Base-by-base conservation (phyloP, 2,329 filamentous ascomycete genomes). In the Fusarium multiceps region DNA sequence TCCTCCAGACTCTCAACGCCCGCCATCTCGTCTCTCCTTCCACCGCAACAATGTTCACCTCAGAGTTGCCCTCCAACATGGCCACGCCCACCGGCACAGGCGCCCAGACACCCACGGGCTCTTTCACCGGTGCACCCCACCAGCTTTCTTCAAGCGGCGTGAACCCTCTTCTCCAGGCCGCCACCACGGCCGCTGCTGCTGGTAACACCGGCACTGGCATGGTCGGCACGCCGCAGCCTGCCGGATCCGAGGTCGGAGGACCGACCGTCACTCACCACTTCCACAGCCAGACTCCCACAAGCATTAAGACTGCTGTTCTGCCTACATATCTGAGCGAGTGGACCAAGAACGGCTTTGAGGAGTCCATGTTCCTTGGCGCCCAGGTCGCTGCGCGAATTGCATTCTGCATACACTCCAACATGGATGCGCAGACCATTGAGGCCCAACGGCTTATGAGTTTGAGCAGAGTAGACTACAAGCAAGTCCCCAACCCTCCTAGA, bases 21-120 rank as follows among this genome's bases (percentile, higher is more conserved):
- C 94, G 94, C 70, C 96, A 97, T 79, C 87, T 98, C 56, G 90
- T 99, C 72, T 97, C 94, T 3, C 96, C 96, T 1, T 94, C 92
- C 28, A 95, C 93, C 2, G 94, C 93, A 53, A 98, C 94, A 43
- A 98, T 98, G 76, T 98, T 98, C 85, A 97, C 94, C 37, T 97
- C 94, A 23, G 96, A 99, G 80, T 89, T 98, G 40, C 96, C 96
- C 10, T 98, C 94, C 11, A 95, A 96, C 81, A 88, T 98, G 77
- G 94, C 93, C 30, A 98, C 96, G 0, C 96, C 96, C 2, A 87
- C 92, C 13, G 94, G 93, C 21, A 98, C 95, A 1, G 95, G 95
- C 34, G 89, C 94, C 18, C 96, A 97, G 80, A 98, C 95, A 2
- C 97, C 96, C 1, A 93, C 93, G 4, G 86, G 83, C 73, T 87